A percentile compares a stretch with the other conserved stretches of the same genome.
Conservation (phyloP, 768 basidiomycete species). For the Pleurotus tuoliensis region DNA sequence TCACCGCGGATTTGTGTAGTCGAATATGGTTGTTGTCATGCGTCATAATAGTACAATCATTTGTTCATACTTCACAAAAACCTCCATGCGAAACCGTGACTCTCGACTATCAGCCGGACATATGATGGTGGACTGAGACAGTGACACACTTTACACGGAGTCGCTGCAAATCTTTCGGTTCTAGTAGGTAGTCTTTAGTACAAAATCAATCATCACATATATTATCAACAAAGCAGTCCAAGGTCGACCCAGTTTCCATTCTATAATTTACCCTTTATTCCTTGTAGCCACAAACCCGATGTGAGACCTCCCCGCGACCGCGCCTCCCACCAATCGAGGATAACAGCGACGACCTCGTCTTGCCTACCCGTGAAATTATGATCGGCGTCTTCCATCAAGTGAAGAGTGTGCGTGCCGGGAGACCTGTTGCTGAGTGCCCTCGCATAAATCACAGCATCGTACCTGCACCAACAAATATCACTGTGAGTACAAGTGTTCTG, state of each 20-base stretch:
- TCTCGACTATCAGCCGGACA: no score
- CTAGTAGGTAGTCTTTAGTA: no score
- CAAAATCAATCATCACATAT: background rate
- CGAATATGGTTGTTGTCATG: no score
- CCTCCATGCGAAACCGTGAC: no score
- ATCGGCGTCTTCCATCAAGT: slow-evolving; percentile 70
- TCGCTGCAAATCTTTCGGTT: no score
- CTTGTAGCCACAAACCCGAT: slow-evolving; percentile 64
- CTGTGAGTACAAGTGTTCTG: background rate
- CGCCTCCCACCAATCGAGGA: slow-evolving; percentile 65
- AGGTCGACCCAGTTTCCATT: background rate
- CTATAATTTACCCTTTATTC: slow-evolving; percentile 47
- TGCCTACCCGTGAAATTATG: slow-evolving; percentile 73
- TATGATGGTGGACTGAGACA: no score
- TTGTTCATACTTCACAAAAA: no score
- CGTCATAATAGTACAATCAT: no score
- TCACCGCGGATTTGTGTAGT: background rate
- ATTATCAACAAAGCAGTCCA: background rate
- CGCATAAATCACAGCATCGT: slow-evolving; percentile 70
- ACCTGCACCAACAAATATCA: slow-evolving; percentile 33
- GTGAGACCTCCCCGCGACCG: slow-evolving; percentile 41
- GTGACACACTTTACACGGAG: no score
- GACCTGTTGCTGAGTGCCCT: slow-evolving; percentile 49
- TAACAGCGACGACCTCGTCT: slow-evolving; percentile 62
- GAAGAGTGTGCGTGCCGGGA: slow-evolving; percentile 68